Percentiles rank a stretch among this genome's conserved stretches.
These are phyloP conservation scores for Fonsecaea pedrosoi DNA, from an alignment of 2,329 filamentous ascomycete genomes.

Conservation along the genomic window DNA sequence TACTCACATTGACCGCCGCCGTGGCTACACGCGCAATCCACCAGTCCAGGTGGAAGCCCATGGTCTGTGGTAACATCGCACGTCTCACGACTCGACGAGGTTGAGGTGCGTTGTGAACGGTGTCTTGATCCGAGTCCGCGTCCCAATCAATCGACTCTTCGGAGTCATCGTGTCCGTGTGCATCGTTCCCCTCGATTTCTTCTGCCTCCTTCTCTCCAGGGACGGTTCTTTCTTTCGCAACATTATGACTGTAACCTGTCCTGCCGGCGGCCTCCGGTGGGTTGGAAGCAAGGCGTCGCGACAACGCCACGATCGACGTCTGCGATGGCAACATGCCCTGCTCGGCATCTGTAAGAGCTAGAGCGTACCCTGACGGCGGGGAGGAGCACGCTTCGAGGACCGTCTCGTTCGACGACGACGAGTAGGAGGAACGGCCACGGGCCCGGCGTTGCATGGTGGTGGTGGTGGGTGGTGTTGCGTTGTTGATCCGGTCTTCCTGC, in stretches of 20 bases:
- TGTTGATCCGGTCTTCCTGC: no score
- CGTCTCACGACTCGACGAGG: not conserved
- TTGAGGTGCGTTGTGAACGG: not conserved
- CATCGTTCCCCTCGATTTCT: not conserved
- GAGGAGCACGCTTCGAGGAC: constrained; percentile 18
- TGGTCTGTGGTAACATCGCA: constrained; percentile 22
- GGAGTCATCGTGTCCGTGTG: not conserved
- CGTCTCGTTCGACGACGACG: constrained; percentile 15
- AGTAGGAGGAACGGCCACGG: not conserved
- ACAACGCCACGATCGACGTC: not conserved
- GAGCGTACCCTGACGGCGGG: not conserved
- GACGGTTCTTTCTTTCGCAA: not conserved
- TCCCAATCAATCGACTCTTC: constrained; percentile 21
- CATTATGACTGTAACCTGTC: not conserved
- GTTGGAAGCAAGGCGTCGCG: not conserved
- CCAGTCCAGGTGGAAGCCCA: constrained; percentile 28
- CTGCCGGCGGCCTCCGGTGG: not conserved
- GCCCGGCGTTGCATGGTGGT: constrained; percentile 5
- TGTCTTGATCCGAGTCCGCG: constrained; percentile 10
- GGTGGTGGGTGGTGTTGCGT: not conserved
- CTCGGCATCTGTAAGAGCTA: not conserved
- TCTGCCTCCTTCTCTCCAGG: not conserved
- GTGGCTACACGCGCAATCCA: constrained; percentile 21
- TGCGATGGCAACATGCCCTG: not conserved
- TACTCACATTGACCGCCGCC: constrained; percentile 16